Percentiles rank a stretch among this genome's conserved stretches.
Conservation (phyloP, 2,329 filamentous ascomycete genomes). For the Biscogniauxia mediterranea region DNA sequence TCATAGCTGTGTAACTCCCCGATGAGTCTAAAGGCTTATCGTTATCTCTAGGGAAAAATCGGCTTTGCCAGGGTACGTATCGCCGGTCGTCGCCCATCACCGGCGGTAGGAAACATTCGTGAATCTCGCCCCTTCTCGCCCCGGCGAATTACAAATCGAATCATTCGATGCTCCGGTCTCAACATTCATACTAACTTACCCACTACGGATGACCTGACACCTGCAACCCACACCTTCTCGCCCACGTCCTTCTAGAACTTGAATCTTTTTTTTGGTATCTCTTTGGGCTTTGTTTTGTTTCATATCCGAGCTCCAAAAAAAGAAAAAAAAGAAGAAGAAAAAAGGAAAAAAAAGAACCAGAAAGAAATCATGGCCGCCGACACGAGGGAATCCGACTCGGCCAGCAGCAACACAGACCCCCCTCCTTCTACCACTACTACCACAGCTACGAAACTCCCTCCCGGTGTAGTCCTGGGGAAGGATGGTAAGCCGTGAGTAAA, state of each 20-base stretch:
- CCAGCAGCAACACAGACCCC: constrained; percentile 15
- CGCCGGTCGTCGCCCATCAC: background rate
- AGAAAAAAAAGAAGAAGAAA: background rate
- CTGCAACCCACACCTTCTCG: background rate
- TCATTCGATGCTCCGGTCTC: background rate
- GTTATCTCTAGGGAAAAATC: background rate
- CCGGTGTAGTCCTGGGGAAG: constrained; percentile 71
- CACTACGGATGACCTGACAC: background rate
- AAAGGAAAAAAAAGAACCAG: background rate
- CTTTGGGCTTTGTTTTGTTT: constrained; percentile 1
- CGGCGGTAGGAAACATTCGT: background rate
- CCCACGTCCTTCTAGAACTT: constrained; percentile 7
- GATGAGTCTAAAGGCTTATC: background rate
- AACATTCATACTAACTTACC: background rate
- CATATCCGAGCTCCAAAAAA: background rate
- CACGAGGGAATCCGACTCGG: constrained; percentile 31
- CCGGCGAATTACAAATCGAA: background rate
- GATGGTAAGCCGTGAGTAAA: constrained; percentile 77
- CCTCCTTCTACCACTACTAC: constrained; percentile 23
- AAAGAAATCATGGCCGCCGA: constrained; percentile 37
- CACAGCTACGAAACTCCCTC: constrained; percentile 54
- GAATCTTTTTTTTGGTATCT: constrained; percentile 8
- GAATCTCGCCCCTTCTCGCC: background rate
- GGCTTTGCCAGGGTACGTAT: background rate
- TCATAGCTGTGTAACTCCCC: too few relatives aligned